These are phyloP conservation scores for Colletotrichum lupini DNA, from an alignment of 2,329 filamentous ascomycete species.

Conservation along the genomic window DNA sequence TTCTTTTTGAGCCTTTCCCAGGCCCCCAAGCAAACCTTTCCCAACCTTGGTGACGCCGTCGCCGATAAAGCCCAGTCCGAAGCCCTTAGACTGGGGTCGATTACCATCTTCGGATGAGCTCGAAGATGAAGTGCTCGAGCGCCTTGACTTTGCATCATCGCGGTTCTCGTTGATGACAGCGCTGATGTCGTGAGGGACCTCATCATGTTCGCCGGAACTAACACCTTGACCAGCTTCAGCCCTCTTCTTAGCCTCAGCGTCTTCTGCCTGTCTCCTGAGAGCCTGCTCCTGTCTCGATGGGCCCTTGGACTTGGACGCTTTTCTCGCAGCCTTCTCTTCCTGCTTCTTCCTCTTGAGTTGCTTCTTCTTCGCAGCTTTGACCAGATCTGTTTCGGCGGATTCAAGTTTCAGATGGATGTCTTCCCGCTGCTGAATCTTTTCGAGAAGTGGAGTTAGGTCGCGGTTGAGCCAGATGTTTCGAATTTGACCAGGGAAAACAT, in stretches of 20 bases:
- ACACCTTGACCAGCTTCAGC: slow-evolving; percentile 62
- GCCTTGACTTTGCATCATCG: slow-evolving; percentile 35
- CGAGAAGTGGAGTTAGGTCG: slow-evolving; percentile 83
- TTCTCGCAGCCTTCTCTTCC: slow-evolving; percentile 73
- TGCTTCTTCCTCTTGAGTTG: slow-evolving; percentile 76
- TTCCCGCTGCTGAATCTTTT: slow-evolving; percentile 84
- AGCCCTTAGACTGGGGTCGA: slow-evolving; percentile 20
- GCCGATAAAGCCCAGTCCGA: slow-evolving; percentile 48
- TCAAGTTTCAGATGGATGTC: slow-evolving; percentile 79
- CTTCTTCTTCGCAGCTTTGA: slow-evolving; percentile 81
- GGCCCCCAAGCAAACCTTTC: slow-evolving; percentile 45
- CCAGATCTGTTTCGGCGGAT: slow-evolving; percentile 83
- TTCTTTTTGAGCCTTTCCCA: slow-evolving; percentile 56
- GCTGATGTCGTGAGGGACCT: slow-evolving; percentile 63
- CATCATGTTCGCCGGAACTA: slow-evolving; percentile 63
- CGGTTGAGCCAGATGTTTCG: slow-evolving; percentile 97
- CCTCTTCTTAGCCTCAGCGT: slow-evolving; percentile 60
- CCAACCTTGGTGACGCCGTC: slow-evolving; percentile 60
- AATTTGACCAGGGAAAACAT: slow-evolving; percentile 95
- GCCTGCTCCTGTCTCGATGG: slow-evolving; percentile 63
- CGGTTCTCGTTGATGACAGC: slow-evolving; percentile 55
- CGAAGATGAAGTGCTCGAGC: slow-evolving; percentile 27
- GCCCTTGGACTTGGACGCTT: slow-evolving; percentile 58
- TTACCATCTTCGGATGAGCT: slow-evolving; percentile 39
- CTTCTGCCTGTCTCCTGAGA: slow-evolving; percentile 58